phyloP scores from a whole-genome alignment of 2,329 filamentous ascomycete species.

The Colletotrichum sp. region DNA sequence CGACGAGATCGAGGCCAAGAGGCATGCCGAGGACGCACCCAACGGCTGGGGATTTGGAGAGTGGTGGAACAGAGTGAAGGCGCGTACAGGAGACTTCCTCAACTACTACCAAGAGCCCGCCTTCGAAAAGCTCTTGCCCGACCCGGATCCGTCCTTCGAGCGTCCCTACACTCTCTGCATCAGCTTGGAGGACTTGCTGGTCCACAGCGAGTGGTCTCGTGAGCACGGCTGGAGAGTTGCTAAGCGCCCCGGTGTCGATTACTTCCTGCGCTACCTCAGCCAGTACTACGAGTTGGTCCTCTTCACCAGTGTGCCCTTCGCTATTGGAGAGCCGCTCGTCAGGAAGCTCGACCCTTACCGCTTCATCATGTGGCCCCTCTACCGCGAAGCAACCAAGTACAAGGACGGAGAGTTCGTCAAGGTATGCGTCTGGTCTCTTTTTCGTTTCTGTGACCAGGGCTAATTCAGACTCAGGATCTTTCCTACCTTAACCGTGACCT shows the following conservation, averaged over 20 bases:
- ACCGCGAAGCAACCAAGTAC: constrained; percentile 95
- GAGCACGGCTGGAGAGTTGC: constrained; percentile 96
- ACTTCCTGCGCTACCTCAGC: constrained; percentile 94
- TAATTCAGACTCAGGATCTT: constrained; percentile 70
- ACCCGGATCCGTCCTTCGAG: constrained; percentile 78
- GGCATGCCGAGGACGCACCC: constrained; percentile 70
- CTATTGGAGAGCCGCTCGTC: constrained; percentile 84
- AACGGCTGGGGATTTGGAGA: constrained; percentile 78
- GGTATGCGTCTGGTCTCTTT: constrained; percentile 52
- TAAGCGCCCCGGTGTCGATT: constrained; percentile 94
- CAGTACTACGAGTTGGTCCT: constrained; percentile 98
- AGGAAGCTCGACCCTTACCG: constrained; percentile 94
- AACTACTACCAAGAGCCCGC: constrained; percentile 96
- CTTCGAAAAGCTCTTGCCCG: constrained; percentile 90
- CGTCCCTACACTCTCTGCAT: constrained; percentile 93
- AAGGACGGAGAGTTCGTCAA: constrained; percentile 97
- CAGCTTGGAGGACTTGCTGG: constrained; percentile 89
- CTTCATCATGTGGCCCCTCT: constrained; percentile 94
- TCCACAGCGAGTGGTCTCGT: constrained; percentile 93
- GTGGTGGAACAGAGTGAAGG: constrained; percentile 82
- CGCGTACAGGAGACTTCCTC: constrained; percentile 76
- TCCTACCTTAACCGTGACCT: constrained; percentile 96
- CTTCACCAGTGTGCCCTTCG: constrained; percentile 88
- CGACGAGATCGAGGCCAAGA: constrained; percentile 74
- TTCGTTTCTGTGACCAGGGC: not conserved